Conservation (phyloP, 2,329 filamentous ascomycete species). For the Aspergillus terreus region DNA sequence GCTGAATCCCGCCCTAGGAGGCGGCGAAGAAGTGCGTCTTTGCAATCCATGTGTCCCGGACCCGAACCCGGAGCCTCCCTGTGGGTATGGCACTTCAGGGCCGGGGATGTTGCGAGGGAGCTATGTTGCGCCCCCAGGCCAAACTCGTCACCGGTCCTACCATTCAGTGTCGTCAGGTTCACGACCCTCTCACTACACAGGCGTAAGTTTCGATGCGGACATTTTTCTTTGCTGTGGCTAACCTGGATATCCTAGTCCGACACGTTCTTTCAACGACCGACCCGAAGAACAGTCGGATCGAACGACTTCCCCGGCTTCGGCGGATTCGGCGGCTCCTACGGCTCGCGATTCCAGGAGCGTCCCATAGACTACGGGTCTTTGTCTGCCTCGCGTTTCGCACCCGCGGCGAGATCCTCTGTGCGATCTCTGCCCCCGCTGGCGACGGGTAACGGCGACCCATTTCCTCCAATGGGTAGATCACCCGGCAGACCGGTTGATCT, state of each 20-base stretch:
- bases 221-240: background rate
- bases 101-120: conserved; percentile 13
- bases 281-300: conserved; percentile 24
- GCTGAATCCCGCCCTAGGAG: conserved; percentile 53
- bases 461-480: background rate
- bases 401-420: conserved; percentile 2
- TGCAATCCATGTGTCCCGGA: conserved; percentile 72
- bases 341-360: conserved; percentile 13
- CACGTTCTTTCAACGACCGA: conserved; percentile 12
- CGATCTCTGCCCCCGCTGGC: conserved; percentile 7
- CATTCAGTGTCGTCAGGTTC: conserved; percentile 21
- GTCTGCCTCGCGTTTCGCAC: conserved; percentile 8
- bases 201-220: conserved; percentile 9
- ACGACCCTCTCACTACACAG: conserved; percentile 5
- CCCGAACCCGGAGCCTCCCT: conserved; percentile 58
- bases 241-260: conserved; percentile 10
- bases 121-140: conserved; percentile 8
- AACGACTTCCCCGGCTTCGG: conserved; percentile 18
- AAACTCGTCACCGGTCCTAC: conserved; percentile 23
- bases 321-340: conserved; percentile 14
- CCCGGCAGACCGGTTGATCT: no score
- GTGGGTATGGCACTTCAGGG: conserved; percentile 24
- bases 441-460: background rate
- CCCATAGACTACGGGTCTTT: conserved; percentile 15
- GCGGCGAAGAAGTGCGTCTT: conserved; percentile 65